Conservation (phyloP, 768 basidiomycete species). For the Kwoniella mangroviensis region DNA sequence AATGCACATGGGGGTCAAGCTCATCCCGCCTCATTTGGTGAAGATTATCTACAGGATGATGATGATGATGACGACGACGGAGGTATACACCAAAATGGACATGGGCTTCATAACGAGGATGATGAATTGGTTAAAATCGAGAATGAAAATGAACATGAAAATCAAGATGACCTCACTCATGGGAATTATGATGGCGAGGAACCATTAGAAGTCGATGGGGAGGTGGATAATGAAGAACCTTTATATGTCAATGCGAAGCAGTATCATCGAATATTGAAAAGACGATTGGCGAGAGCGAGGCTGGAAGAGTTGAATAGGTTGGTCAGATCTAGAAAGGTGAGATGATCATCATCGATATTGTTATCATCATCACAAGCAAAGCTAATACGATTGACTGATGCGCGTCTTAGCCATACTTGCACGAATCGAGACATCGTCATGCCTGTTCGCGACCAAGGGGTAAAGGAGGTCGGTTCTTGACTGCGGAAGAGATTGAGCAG, state of each 20-base stretch:
- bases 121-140: constrained; percentile 23
- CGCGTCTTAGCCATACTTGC: constrained; percentile 81
- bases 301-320: constrained; percentile 92
- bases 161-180: constrained; percentile 16
- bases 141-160: constrained; percentile 20
- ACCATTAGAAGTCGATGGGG: constrained; percentile 25
- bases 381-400: neutral
- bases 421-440: constrained; percentile 96
- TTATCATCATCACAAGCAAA: neutral
- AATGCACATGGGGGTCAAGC: neutral
- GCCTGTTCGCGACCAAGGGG: constrained; percentile 96
- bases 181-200: constrained; percentile 28
- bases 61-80: constrained; percentile 28
- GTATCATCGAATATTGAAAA: constrained; percentile 96
- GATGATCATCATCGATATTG: constrained; percentile 3
- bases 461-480: constrained; percentile 96
- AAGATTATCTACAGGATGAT: constrained; percentile 31
- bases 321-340: constrained; percentile 88
- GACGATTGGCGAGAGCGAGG: constrained; percentile 84
- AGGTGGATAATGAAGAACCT: constrained; percentile 84
- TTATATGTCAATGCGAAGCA: constrained; percentile 99
- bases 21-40: constrained; percentile 17
- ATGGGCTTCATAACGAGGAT: neutral
- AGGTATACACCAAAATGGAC: constrained; percentile 13
- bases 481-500: constrained; percentile 80